phyloP scores from a whole-genome alignment of 1,139 yeast genomes.

The Yamadazyma blattariae region DNA sequence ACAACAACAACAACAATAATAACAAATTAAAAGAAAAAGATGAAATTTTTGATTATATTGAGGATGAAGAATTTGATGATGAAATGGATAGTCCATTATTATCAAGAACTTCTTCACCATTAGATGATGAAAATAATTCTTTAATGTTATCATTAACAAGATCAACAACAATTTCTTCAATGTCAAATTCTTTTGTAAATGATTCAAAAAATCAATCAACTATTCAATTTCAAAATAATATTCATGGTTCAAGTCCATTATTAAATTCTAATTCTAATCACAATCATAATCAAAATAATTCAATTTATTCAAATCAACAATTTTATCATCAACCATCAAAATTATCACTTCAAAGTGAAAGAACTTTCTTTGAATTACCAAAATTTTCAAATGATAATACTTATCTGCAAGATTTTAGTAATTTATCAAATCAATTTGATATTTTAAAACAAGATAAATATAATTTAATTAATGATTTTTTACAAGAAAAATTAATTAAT shows the following conservation, averaged over 20 bases:
- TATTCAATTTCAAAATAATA: not conserved
- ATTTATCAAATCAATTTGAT: slow-evolving; percentile 16
- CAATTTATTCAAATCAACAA: not conserved
- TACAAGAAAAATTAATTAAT: slow-evolving; percentile 39
- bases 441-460: slow-evolving; percentile 37
- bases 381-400: slow-evolving; percentile 7
- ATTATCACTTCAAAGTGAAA: not conserved
- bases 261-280: not conserved
- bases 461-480: slow-evolving; percentile 39
- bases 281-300: too few species aligned
- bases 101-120: slow-evolving; percentile 41
- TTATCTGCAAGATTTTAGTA: slow-evolving; percentile 1
- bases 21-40: slow-evolving; percentile 4
- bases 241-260: not conserved
- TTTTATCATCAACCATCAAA: slow-evolving; percentile 3
- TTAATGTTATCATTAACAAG: slow-evolving; percentile 42
- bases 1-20: too few species aligned
- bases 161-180: slow-evolving; percentile 42
- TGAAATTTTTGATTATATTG: slow-evolving; percentile 12
- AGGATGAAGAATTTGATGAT: slow-evolving; percentile 19
- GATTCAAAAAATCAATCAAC: not conserved
- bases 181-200: slow-evolving; percentile 10
- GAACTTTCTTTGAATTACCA: slow-evolving; percentile 28
- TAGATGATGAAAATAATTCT: slow-evolving; percentile 35
- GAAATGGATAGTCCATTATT: slow-evolving; percentile 27